phyloP scores from a whole-genome alignment of 2,329 filamentous ascomycete species.

The Aspergillus sp. region DNA sequence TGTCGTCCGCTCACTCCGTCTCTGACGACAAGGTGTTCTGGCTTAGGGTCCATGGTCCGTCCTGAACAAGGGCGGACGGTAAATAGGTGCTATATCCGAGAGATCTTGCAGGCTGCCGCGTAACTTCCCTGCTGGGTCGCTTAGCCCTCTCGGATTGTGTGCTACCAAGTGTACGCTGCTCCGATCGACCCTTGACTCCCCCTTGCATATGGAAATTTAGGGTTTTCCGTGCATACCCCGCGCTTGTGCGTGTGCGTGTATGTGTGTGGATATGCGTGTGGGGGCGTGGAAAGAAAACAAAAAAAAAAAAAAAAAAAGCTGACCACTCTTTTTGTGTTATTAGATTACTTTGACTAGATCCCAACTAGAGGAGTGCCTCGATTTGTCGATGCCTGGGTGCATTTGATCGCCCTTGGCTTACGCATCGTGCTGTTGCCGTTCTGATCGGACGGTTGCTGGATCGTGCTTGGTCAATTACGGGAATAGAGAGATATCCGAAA shows the following conservation, averaged over 20 bases:
- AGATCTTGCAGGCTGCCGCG: not conserved
- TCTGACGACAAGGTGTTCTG: conserved; percentile 43
- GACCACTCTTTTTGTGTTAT: not conserved
- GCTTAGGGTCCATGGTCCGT: conserved; percentile 53
- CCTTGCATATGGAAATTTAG: not conserved
- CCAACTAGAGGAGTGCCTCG: conserved; percentile 5
- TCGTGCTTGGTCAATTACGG: conserved; percentile 1
- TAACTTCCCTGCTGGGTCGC: not conserved
- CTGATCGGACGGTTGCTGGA: not conserved
- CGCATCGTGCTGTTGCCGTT: conserved; percentile 12
- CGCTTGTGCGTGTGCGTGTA: not conserved
- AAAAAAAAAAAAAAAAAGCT: not conserved
- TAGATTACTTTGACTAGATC: conserved; percentile 5
- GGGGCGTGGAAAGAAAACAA: not conserved
- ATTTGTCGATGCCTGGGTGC: conserved; percentile 15
- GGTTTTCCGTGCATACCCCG: not conserved
- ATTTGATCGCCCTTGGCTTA: conserved; percentile 13
- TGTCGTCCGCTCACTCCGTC: conserved; percentile 23
- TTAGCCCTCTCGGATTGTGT: not conserved
- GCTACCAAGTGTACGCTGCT: not conserved
- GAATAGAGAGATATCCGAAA: not conserved
- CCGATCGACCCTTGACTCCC: not conserved
- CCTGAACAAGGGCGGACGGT: conserved; percentile 56
- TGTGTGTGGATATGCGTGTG: not conserved
- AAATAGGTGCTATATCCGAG: conserved; percentile 35